Evolutionary conservation across 1,139 yeast species (phyloP).

Genomic region (Suhomyces yuchorum): DNA sequence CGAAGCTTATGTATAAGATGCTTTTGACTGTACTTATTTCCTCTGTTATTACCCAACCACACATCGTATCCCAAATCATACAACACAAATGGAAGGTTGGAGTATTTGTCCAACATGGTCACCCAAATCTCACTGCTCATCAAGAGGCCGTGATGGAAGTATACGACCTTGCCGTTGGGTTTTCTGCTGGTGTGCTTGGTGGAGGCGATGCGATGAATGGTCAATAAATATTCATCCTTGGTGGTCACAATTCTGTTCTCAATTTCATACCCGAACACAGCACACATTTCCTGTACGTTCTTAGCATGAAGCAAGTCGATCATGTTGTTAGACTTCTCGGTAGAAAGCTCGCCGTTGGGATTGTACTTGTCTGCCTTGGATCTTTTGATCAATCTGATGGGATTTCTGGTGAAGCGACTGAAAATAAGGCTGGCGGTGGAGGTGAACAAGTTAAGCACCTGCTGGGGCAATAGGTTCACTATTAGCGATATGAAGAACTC

Average conservation of each 20-base stretch:
- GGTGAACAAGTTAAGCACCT: conserved; percentile 35
- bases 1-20: conserved; percentile 43
- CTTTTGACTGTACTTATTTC: conserved; percentile 76
- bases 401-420: conserved; percentile 29
- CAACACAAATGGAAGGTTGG: conserved; percentile 73
- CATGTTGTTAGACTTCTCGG: conserved; percentile 32
- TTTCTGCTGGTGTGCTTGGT: conserved; percentile 9
- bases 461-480: conserved; percentile 36
- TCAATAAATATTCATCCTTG: conserved; percentile 42
- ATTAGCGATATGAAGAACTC: conserved; percentile 40
- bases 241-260: conserved; percentile 45
- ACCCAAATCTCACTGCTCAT: conserved; percentile 94
- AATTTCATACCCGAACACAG: conserved; percentile 41
- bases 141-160: conserved; percentile 86
- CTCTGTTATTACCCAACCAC: conserved; percentile 91
- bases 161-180: conserved; percentile 54
- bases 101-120: conserved; percentile 60
- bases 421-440: conserved; percentile 32
- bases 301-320: conserved; percentile 35
- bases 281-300: conserved; percentile 38
- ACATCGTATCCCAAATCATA: conserved; percentile 86
- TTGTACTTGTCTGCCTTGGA: conserved; percentile 8
- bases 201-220: conserved; percentile 31
- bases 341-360: conserved; percentile 19
- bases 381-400: conserved; percentile 23